Evolutionary conservation across 306 rosid genomes (phyloP), one percentile per base, ranked within the genome.

Genomic region (Biancaea sappan): DNA sequence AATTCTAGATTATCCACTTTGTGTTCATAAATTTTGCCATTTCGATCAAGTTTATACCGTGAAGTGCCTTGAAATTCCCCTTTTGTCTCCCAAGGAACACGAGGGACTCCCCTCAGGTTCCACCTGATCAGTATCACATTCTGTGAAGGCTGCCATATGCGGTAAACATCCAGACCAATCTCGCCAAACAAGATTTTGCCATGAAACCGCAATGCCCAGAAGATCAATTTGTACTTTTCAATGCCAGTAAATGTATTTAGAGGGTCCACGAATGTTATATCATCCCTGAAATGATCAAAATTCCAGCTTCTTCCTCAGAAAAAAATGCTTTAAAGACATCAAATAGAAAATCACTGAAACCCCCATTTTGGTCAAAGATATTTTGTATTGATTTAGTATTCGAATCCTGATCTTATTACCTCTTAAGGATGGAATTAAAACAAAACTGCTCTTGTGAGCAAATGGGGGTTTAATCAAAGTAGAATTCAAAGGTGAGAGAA

Each of bases 131-230:
- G 56, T 53, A 92, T 92, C 50, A 86, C 90, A 75, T 92, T 92
- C 90, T 92, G 93, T 10, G 96, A 88, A 78, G 98, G 99, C 80
- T 92, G 99, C 99, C 99, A 94, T 72, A 92, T 88, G 81, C 92
- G 72, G 66, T 71, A 86, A 3, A 92, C 85, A 79, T 94, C 99
- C n/a, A 92, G 77, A 16, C 85, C 86, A 65, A 94, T 87, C 80
- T 88, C 99, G 8, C 86, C 86, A 75, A 94, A 92, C 73, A 94
- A 75, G 59, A 94, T 83, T 72, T 73, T 88, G 3, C 96, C 96
- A 50, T 94, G 99, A 84, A 94, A 92, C 69, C 96, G 79, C 71
- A 94, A 80, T 25, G 98, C 99, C 99, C 97, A 94, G 78, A 88
- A 94, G 79, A 94, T 92, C 80, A 88, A 73, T 82, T 90, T 92